These are phyloP conservation scores for Passiflora organensis DNA, from an alignment of 345 rosid genomes.

Conservation along the genomic window DNA sequence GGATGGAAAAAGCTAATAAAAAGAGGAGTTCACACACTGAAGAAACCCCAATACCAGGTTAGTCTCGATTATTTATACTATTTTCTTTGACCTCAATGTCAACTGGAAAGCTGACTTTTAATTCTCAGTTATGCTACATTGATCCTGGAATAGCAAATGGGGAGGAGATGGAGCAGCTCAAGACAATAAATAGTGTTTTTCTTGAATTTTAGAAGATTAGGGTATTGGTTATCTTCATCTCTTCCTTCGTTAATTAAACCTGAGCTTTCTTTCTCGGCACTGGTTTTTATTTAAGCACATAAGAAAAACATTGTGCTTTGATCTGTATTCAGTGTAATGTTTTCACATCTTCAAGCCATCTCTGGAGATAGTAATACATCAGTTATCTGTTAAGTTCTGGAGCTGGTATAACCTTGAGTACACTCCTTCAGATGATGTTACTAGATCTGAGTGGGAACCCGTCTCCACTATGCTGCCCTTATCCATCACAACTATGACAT, in stretches of 20 bases:
- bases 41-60: constrained; percentile 72
- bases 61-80: background rate
- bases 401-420: constrained; percentile 56
- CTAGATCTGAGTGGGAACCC: constrained; percentile 58
- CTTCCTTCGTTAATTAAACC: background rate
- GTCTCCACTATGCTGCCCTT: constrained; percentile 66
- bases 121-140: constrained; percentile 57
- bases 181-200: constrained; percentile 51
- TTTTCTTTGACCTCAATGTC: constrained; percentile 5
- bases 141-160: constrained; percentile 60
- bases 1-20: constrained; percentile 67
- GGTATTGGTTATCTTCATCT: constrained; percentile 1
- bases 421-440: constrained; percentile 45
- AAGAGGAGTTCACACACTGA: constrained; percentile 69
- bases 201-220: constrained; percentile 38
- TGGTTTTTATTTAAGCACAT: background rate
- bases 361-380: background rate
- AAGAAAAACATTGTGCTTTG: background rate
- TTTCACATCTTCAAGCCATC: background rate
- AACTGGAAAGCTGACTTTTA: constrained; percentile 3
- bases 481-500: constrained; percentile 61
- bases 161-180: constrained; percentile 73
- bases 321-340: background rate
- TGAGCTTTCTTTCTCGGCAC: background rate
- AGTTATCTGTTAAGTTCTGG: constrained; percentile 29